Conservation (phyloP, 495 filamentous ascomycete species). For the Neurospora sp. region DNA sequence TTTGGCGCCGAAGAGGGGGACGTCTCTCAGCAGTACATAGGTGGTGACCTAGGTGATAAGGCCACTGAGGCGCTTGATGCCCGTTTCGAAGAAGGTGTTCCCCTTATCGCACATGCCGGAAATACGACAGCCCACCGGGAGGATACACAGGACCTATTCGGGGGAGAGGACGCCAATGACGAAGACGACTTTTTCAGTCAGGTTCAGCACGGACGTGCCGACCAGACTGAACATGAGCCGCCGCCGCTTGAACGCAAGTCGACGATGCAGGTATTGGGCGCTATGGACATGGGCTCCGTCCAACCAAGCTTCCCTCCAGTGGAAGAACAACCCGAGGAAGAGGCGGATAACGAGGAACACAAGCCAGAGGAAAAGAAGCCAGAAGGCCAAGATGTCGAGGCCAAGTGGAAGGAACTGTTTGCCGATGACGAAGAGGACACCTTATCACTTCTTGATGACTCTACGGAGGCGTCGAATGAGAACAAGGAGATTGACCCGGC, state of each 20-base stretch:
- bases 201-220: slow-evolving; percentile 16
- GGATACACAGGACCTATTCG: slow-evolving; percentile 23
- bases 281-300: slow-evolving; percentile 13
- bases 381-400: slow-evolving; percentile 48
- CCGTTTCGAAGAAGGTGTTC: slow-evolving; percentile 51
- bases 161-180: slow-evolving; percentile 27
- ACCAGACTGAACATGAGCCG: slow-evolving; percentile 10
- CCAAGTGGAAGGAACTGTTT: slow-evolving; percentile 75
- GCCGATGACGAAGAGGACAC: slow-evolving; percentile 70
- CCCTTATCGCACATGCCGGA: slow-evolving; percentile 35
- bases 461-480: slow-evolving; percentile 5
- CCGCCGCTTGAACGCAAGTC: slow-evolving; percentile 45
- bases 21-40: slow-evolving; percentile 17
- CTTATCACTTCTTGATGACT: slow-evolving; percentile 40
- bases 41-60: slow-evolving; percentile 28
- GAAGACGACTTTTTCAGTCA: slow-evolving; percentile 44
- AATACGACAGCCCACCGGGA: slow-evolving; percentile 8
- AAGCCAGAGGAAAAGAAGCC: slow-evolving; percentile 12
- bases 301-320: slow-evolving; percentile 20
- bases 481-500: slow-evolving; percentile 40
- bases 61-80: slow-evolving; percentile 31
- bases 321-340: slow-evolving; percentile 25
- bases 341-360: slow-evolving; percentile 14
- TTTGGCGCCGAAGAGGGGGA: slow-evolving; percentile 10
- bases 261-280: slow-evolving; percentile 45